Conservation (phyloP, 202 grass and related monocot species). For the Digitaria exilis region DNA sequence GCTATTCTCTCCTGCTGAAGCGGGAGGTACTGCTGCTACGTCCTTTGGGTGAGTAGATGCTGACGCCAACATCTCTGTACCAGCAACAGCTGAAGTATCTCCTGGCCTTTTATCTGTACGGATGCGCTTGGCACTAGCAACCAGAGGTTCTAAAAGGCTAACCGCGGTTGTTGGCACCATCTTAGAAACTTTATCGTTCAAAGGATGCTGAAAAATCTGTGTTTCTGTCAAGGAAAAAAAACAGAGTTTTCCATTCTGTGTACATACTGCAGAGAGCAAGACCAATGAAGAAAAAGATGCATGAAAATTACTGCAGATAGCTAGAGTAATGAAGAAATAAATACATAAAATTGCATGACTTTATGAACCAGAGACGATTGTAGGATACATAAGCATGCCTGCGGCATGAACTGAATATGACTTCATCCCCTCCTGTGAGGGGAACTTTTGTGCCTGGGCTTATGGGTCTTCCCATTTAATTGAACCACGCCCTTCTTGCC, state of each 20-base stretch:
- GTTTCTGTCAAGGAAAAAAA: constrained; percentile 44
- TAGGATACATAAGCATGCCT: constrained; percentile 98
- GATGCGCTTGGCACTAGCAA: constrained; percentile 58
- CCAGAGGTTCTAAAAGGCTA: constrained; percentile 49
- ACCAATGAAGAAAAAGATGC: constrained; percentile 22
- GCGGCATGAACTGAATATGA: constrained; percentile 74
- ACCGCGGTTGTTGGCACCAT: constrained; percentile 48
- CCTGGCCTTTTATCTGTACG: constrained; percentile 64
- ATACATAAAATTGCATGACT: constrained; percentile 32
- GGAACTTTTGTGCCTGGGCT: constrained; percentile 53
- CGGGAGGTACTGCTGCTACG: constrained; percentile 26
- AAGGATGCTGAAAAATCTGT: constrained; percentile 96
- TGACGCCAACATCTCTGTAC: constrained; percentile 81
- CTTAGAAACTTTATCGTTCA: constrained; percentile 70
- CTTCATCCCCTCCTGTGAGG: constrained; percentile 89
- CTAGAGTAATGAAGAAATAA: constrained; percentile 30
- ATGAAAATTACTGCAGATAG: constrained; percentile 20
- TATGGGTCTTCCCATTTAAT: constrained; percentile 75
- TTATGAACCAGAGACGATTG: constrained; percentile 24
- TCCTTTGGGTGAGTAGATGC: constrained; percentile 73
- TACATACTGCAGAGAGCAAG: constrained; percentile 21
- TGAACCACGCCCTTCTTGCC: constrained; percentile 82
- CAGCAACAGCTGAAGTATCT: constrained; percentile 65
- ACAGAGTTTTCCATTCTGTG: constrained; percentile 21
- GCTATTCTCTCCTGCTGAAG: constrained; percentile 46